Conservation (phyloP, 768 basidiomycete species). For the Lactifluus pinguis region DNA sequence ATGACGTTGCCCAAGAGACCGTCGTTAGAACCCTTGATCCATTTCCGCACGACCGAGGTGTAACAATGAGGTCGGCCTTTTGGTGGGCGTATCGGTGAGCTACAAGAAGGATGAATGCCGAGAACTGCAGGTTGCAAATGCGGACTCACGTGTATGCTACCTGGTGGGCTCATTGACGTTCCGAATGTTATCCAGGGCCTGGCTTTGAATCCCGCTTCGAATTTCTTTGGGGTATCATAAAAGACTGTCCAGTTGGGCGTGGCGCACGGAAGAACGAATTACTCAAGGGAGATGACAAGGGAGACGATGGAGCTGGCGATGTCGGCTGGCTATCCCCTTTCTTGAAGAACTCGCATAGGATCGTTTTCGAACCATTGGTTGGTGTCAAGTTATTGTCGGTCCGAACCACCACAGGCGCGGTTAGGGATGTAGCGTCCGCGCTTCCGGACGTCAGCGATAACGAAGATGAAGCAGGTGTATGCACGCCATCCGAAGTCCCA, state of each 20-base stretch:
- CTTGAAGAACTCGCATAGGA: slow-evolving; percentile 69
- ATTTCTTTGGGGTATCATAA: slow-evolving; percentile 2
- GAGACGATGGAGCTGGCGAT: slow-evolving; percentile 1
- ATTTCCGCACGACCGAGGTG: slow-evolving; percentile 67
- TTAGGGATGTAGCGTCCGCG: slow-evolving; percentile 9
- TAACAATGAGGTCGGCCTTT: slow-evolving; percentile 42
- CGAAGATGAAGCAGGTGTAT: slow-evolving; percentile 18
- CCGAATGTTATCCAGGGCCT: slow-evolving; percentile 9
- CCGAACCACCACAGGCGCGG: slow-evolving; percentile 21
- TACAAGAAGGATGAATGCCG: slow-evolving; percentile 60
- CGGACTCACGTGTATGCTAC: background rate
- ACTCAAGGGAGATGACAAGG: background rate
- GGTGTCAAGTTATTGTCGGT: slow-evolving; percentile 21
- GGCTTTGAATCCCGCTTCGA: slow-evolving; percentile 20
- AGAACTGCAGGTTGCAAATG: slow-evolving; percentile 41
- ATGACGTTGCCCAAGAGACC: slow-evolving; percentile 39
- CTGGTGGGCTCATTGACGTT: background rate
- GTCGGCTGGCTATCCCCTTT: slow-evolving; percentile 32
- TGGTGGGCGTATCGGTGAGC: slow-evolving; percentile 36
- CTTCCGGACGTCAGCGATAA: slow-evolving; percentile 16
- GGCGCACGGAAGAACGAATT: background rate
- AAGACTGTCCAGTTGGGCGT: slow-evolving; percentile 6
- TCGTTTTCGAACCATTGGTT: slow-evolving; percentile 40
- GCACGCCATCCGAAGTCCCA: slow-evolving; percentile 2
- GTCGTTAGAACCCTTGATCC: slow-evolving; percentile 54